These are phyloP conservation scores for Naegleria lovaniensis DNA, from an alignment of 208 protist genomes.

Conservation along the genomic window DNA sequence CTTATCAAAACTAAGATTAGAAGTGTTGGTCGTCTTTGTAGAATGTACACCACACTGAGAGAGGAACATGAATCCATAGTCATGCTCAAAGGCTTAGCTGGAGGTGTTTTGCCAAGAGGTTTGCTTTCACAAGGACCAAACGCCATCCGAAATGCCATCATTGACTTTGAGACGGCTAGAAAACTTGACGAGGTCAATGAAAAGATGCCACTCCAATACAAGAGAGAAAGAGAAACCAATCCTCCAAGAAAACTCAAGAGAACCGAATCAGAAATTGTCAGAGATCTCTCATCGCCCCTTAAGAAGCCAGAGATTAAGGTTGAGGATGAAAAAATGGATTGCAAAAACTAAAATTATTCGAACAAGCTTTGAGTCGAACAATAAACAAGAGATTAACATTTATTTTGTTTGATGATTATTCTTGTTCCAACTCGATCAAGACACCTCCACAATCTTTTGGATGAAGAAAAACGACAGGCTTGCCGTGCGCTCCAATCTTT, in stretches of 20 bases:
- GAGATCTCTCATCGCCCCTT: not conserved
- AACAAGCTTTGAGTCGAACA: too few species aligned
- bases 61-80: constrained; percentile 48
- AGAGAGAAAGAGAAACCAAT: not conserved
- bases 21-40: not conserved
- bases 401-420: not conserved
- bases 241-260: constrained; percentile 15
- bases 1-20: constrained; percentile 41
- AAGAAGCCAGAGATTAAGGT: constrained; percentile 7
- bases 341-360: not conserved
- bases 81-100: constrained; percentile 51
- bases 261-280: not conserved
- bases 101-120: constrained; percentile 48
- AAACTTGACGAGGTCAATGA: constrained; percentile 51
- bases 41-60: constrained; percentile 31
- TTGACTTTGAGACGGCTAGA: constrained; percentile 49
- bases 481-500: constrained; percentile 85
- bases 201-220: constrained; percentile 35
- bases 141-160: constrained; percentile 46
- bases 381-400: too few species aligned
- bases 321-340: not conserved
- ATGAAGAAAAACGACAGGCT: constrained; percentile 79
- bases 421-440: constrained; percentile 79
- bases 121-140: constrained; percentile 45
- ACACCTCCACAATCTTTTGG: constrained; percentile 81